Evolutionary conservation across 305 asterid genomes (phyloP), one percentile per base, ranked within the genome.

Genomic region (Fraxinus nigra): DNA sequence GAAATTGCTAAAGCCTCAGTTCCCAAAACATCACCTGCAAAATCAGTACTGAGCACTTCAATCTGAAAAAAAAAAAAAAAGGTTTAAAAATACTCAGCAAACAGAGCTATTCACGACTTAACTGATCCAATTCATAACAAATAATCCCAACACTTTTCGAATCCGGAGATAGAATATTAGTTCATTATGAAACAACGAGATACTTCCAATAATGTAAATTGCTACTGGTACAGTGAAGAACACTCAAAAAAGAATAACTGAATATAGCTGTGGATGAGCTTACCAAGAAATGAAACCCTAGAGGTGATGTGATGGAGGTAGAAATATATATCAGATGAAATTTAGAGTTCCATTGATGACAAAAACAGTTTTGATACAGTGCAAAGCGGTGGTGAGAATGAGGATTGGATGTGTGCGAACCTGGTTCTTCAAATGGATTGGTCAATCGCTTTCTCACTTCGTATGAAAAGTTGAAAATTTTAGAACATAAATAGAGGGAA

Each of bases 351-450:
- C 33, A 63, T 24, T 24, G 24, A 63, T 7, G 37, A 48, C 46
- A 7, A n/a, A 65, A 35, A 18, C 2, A 69, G 13, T 24, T n/a
- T 43, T 3, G 22, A 30, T 51, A 70, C 33, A 38, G 76, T 72
- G 32, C 30, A 40, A 83, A 46, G 79, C 48, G 70, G 82, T 85
- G 81, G 81, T 5, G 81, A 78, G 69, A 86, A 81, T 81, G 84
- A 85, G 84, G 97, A 91, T 89, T 88, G 88, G 81, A 82, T 82
- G 78, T 86, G 93, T 85, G 89, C 90, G 93, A 79, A 89, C 94
- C 91, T 83, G 85, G 82, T 81, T 88, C 83, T 81, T 78, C 88
- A 75, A 81, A 72, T 80, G 83, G 80, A 77, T 67, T 67, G 74
- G 37, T 28, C 37, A 34, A 34, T 67, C 74, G 74, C 74, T 67